Conservation (phyloP, 257 asterid species). For the Solanum phureja region DNA sequence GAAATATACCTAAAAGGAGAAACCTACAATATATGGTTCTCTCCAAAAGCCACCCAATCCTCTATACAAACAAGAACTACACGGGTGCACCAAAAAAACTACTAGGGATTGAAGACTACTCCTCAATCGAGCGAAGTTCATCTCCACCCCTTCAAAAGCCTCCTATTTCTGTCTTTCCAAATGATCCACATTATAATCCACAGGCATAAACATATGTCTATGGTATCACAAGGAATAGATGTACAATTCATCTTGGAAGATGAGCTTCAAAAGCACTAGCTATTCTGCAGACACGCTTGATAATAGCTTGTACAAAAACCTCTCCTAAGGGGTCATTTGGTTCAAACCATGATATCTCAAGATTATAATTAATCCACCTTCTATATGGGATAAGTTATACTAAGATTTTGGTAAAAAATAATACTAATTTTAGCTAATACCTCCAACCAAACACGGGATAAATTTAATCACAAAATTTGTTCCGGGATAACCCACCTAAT, state of each 20-base stretch:
- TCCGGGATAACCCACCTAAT: neutral
- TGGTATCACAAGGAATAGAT: neutral
- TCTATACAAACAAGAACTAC: too few relatives aligned
- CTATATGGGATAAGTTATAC: neutral
- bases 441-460: neutral
- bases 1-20: too few relatives aligned
- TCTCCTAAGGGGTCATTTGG: neutral
- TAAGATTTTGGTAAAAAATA: neutral
- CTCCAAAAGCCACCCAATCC: too few relatives aligned
- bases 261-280: neutral
- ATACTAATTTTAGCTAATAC: neutral
- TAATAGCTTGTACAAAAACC: neutral
- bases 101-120: neutral
- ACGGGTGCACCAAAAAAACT: neutral
- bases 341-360: neutral
- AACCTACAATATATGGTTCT: too few relatives aligned
- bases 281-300: neutral
- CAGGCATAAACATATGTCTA: neutral
- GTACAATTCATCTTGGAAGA: neutral
- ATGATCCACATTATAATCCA: neutral
- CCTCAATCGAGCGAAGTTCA: neutral
- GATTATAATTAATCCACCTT: neutral
- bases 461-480: neutral
- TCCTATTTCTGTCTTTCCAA: neutral
- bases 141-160: neutral